Conservation (phyloP, 495 filamentous ascomycete species). For the Ramalina intermedia region DNA sequence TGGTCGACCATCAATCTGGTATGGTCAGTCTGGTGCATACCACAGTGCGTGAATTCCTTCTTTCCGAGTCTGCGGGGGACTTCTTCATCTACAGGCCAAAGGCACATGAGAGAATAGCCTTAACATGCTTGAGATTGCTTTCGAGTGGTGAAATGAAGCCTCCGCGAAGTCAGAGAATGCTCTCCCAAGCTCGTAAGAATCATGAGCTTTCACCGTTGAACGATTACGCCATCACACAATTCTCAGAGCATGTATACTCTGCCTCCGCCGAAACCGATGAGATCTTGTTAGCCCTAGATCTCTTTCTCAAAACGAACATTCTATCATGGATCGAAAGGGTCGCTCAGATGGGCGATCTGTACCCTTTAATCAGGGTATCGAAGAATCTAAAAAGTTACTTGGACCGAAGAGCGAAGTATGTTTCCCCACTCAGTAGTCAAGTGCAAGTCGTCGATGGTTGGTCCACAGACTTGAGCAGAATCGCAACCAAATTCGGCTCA, state of each 20-base stretch:
- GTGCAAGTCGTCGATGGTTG: slow-evolving; percentile 13
- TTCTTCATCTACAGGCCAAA: slow-evolving; percentile 18
- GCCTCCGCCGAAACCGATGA: not conserved
- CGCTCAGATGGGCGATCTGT: slow-evolving; percentile 16
- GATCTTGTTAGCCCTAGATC: slow-evolving; percentile 6
- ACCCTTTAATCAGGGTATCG: slow-evolving; percentile 16
- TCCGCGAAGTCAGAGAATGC: slow-evolving; percentile 7
- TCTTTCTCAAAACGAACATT: slow-evolving; percentile 21
- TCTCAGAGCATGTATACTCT: slow-evolving; percentile 20
- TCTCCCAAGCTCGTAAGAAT: not conserved
- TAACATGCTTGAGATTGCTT: slow-evolving; percentile 18
- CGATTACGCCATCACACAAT: slow-evolving; percentile 19
- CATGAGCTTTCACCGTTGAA: slow-evolving; percentile 9
- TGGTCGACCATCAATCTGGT: slow-evolving; percentile 13
- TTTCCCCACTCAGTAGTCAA: slow-evolving; percentile 11
- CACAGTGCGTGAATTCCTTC: slow-evolving; percentile 21
- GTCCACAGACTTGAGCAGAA: slow-evolving; percentile 19
- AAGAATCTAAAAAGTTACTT: slow-evolving; percentile 21
- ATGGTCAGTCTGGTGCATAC: slow-evolving; percentile 21
- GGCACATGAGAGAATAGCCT: slow-evolving; percentile 17
- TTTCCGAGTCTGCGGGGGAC: slow-evolving; percentile 13
- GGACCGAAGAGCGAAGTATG: slow-evolving; percentile 11
- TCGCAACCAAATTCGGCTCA: slow-evolving; percentile 18
- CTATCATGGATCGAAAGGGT: slow-evolving; percentile 26
- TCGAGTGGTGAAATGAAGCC: slow-evolving; percentile 17